Base-by-base conservation (phyloP, 768 basidiomycete genomes). In the Lentinula sp. region DNA sequence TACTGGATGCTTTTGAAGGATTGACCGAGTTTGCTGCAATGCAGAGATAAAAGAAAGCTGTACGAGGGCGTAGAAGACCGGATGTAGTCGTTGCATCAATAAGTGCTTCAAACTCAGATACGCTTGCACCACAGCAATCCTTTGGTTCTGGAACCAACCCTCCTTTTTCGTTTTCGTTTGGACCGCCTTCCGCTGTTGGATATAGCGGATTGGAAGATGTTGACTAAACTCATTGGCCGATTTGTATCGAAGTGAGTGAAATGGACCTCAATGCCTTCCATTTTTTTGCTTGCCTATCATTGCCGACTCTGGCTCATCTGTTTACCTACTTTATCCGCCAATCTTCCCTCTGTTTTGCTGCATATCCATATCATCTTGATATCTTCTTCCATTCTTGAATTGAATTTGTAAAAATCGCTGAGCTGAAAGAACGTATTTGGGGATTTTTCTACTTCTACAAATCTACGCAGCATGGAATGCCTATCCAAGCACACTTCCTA, bases 1-100 rank as follows among this genome's bases (percentile, higher is more conserved):
- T 88, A 31, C 66, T 71, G 7, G 85, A 85, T 5, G 86, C 79
- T 1, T 70, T 88, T 32, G 77, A 79, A 15, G 68, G 73, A 0
- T 67, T 87, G 3, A 73, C 74, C 13, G 65, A 73, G 0, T 87
- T 87, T 65, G 79, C 78, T 57, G 81, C 81, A 63, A 61, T 69
- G 4, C 85, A 88, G 64, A 68, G 75, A 40, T 81, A 78, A 66
- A 79, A 76, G 59, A 63, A 72, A 6, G 67, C 45, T 11, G 11
- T 56, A 1, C 54, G 65, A 15, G 66, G 40, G 54, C 65, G 66
- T 60, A 73, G 69, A 61, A 64, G 65, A 49, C 62, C 60, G 11
- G 64, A 49, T 31, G 15, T 31, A 8, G 34, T 6, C 23, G 49
- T 9, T 28, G 51, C 34, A 32, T 23, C 31, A n/a, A 52, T 34